phyloP scores from a whole-genome alignment of 352 stramenopile species.

The Phytopythium chamaehyphon region DNA sequence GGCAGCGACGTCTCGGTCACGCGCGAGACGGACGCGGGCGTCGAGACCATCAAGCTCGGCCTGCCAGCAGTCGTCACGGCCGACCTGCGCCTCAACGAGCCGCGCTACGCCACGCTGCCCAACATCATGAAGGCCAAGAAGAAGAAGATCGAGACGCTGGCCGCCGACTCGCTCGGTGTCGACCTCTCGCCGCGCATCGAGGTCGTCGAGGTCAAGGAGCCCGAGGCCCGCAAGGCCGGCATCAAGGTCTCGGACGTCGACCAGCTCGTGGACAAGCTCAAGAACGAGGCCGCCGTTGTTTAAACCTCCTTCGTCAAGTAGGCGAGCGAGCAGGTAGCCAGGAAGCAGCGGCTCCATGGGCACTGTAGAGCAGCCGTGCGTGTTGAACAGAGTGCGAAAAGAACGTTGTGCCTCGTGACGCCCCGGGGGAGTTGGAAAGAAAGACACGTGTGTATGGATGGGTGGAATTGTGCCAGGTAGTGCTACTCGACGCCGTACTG shows the following conservation, averaged over 20 bases:
- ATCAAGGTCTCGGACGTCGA: conserved; percentile 95
- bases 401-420: neutral
- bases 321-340: neutral
- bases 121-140: conserved; percentile 99
- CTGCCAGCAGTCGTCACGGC: conserved; percentile 97
- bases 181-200: conserved; percentile 72
- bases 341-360: neutral
- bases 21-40: conserved; percentile 93
- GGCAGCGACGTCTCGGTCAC: conserved; percentile 77
- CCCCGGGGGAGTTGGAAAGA: neutral
- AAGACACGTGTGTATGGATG: neutral
- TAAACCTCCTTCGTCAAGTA: conserved; percentile 28
- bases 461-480: neutral
- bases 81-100: conserved; percentile 98
- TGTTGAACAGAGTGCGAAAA: conserved; percentile 3
- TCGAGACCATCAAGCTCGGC: conserved; percentile 84
- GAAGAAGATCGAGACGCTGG: conserved; percentile 85
- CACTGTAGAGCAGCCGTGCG: neutral
- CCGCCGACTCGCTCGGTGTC: conserved; percentile 68
- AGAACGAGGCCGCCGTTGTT: conserved; percentile 92
- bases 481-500: conserved; percentile 81
- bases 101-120: conserved; percentile 97
- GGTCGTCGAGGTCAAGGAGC: conserved; percentile 89
- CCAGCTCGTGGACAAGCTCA: conserved; percentile 95
- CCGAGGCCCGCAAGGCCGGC: conserved; percentile 90